A percentile compares a stretch with the other conserved stretches of the same genome.
These are phyloP conservation scores for Thielaviopsis punctulata DNA, from an alignment of 2,329 filamentous ascomycete species.

Conservation along the genomic window DNA sequence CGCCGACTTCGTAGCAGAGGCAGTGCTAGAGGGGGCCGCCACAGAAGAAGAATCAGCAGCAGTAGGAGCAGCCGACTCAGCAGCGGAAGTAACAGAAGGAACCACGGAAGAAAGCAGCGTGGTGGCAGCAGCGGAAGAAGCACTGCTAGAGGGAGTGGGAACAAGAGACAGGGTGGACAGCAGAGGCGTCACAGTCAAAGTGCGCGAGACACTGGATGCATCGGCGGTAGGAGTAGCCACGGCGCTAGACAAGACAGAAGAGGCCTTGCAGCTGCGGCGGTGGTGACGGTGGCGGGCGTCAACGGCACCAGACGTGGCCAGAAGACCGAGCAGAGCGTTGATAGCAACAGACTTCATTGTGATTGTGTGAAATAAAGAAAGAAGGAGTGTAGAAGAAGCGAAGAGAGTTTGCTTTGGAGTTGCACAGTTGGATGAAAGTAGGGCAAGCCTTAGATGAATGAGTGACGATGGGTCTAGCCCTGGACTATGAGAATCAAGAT, in stretches of 20 bases:
- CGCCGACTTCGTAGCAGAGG: background rate
- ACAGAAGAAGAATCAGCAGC: background rate
- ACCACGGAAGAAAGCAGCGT: background rate
- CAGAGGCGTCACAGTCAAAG: background rate
- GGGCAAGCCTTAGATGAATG: background rate
- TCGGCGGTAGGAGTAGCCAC: background rate
- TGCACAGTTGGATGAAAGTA: background rate
- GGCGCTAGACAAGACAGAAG: background rate
- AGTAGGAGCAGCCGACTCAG: background rate
- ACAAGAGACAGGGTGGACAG: background rate
- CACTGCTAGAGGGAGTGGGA: background rate
- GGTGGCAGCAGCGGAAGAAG: background rate
- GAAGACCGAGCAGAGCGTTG: constrained; percentile 4
- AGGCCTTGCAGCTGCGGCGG: constrained; percentile 5
- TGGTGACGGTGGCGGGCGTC: constrained; percentile 1
- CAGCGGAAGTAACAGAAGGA: background rate
- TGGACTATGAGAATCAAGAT: background rate
- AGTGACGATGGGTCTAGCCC: background rate
- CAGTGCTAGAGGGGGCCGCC: background rate
- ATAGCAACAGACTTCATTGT: constrained; percentile 9
- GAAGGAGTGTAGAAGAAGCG: background rate
- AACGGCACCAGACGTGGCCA: constrained; percentile 1
- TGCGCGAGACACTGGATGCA: background rate
- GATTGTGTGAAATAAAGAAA: background rate
- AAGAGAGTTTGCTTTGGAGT: background rate